Evolutionary conservation across 1,139 yeast species (phyloP).

Genomic region (Candida mesenterica): DNA sequence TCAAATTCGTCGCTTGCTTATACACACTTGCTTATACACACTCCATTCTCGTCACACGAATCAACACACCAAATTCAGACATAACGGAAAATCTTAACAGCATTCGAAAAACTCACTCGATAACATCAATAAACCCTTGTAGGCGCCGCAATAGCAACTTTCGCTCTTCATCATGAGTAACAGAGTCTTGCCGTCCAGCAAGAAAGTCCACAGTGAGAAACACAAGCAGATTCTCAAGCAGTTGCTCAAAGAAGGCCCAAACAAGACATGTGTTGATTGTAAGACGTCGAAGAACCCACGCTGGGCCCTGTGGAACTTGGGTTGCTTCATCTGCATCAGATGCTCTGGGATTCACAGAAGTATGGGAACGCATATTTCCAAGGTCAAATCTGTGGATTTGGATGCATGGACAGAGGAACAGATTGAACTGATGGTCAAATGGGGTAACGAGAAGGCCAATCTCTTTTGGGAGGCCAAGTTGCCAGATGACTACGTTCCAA

Average conservation of each 20-base stretch:
- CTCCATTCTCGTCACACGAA: too few species aligned
- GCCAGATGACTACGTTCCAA: constrained; percentile 72
- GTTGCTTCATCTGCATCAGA: constrained; percentile 83
- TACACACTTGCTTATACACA: too few species aligned
- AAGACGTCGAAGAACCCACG: constrained; percentile 87
- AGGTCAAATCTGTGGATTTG: constrained; percentile 86
- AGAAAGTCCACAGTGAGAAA: constrained; percentile 46
- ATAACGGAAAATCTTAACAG: background rate
- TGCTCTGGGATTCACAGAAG: constrained; percentile 96
- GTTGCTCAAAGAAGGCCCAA: constrained; percentile 70
- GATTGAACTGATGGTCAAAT: constrained; percentile 72
- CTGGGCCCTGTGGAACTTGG: constrained; percentile 97
- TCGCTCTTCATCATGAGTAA: constrained; percentile 13
- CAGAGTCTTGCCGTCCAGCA: constrained; percentile 38
- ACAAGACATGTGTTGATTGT: constrained; percentile 87
- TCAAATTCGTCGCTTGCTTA: too few species aligned
- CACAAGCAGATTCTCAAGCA: constrained; percentile 72
- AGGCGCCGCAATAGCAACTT: background rate
- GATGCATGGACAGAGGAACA: constrained; percentile 98
- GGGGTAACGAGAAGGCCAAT: constrained; percentile 86
- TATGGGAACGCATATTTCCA: constrained; percentile 90
- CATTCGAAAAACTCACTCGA: background rate
- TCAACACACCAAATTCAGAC: too few species aligned
- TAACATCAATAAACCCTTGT: background rate
- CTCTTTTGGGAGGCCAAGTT: constrained; percentile 78